A percentile compares a stretch with the other conserved stretches of the same genome.
These are phyloP conservation scores for Agarophyton chilense DNA, from an alignment of 23 red algal species.

Conservation along the genomic window DNA sequence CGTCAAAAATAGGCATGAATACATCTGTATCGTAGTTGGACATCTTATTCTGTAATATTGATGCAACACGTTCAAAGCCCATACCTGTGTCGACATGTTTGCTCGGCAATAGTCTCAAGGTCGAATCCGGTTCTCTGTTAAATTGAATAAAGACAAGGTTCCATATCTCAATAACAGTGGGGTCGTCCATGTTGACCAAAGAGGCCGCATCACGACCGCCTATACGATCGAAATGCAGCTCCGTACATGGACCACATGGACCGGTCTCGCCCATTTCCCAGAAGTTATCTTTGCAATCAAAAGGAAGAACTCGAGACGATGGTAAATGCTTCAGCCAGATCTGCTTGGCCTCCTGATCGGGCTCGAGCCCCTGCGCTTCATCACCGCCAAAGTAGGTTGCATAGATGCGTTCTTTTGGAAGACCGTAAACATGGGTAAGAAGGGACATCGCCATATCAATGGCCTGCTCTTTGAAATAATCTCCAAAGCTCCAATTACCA, in stretches of 20 bases:
- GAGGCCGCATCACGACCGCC: constrained; percentile 76
- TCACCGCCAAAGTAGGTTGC: constrained; percentile 98
- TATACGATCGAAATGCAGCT: constrained; percentile 95
- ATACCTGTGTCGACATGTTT: constrained; percentile 99
- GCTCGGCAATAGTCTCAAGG: constrained; percentile 67
- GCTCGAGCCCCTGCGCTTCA: constrained; percentile 58
- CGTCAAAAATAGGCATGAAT: constrained; percentile 92
- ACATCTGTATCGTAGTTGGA: constrained; percentile 99
- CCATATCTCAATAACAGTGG: constrained; percentile 99
- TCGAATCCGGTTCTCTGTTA: constrained; percentile 88
- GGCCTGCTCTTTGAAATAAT: constrained; percentile 96
- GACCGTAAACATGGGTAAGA: constrained; percentile 62
- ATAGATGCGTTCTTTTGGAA: constrained; percentile 82
- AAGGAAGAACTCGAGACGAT: constrained; percentile 84
- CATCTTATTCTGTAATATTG: constrained; percentile 90
- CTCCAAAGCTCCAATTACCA: constrained; percentile 98
- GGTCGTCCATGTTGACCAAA: constrained; percentile 96
- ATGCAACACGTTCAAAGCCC: constrained; percentile 92
- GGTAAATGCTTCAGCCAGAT: constrained; percentile 96
- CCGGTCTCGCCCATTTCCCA: constrained; percentile 99
- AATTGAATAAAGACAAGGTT: constrained; percentile 99
- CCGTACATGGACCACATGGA: constrained; percentile 97
- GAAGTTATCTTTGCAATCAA: constrained; percentile 98
- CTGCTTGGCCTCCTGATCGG: constrained; percentile 87
- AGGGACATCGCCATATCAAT: constrained; percentile 87